Evolutionary conservation across 257 asterid genomes (phyloP).

Genomic region (Phtheirospermum japonicum): DNA sequence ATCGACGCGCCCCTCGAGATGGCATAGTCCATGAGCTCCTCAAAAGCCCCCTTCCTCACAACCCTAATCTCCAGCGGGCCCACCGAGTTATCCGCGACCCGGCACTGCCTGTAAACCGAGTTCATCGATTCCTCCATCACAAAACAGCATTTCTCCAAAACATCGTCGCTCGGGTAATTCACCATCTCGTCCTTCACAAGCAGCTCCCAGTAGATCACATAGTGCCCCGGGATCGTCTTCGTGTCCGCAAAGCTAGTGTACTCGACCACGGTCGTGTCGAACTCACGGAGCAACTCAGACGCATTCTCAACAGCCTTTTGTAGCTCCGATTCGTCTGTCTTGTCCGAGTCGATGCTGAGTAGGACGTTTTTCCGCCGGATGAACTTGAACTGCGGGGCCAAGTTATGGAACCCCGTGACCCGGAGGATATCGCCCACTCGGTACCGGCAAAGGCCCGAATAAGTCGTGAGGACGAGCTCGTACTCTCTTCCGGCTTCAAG

Average conservation of each 20-base stretch:
- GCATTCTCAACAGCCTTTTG: conserved; percentile 40
- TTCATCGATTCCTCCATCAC: conserved; percentile 42
- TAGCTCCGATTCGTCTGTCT: conserved; percentile 42
- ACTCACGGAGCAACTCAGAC: conserved; percentile 15
- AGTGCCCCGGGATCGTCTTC: conserved; percentile 39
- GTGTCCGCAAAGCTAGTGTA: conserved; percentile 41
- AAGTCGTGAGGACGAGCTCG: conserved; percentile 34
- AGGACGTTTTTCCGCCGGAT: conserved; percentile 39
- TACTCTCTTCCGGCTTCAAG: conserved; percentile 34
- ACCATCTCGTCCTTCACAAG: conserved; percentile 13
- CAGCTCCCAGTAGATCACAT: conserved; percentile 42
- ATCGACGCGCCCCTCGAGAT: conserved; percentile 43
- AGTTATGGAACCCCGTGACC: conserved; percentile 41
- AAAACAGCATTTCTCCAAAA: conserved; percentile 36
- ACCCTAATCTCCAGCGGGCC: conserved; percentile 42
- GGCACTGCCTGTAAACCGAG: conserved; percentile 41
- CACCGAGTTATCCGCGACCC: conserved; percentile 43
- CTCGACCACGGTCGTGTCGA: conserved; percentile 27
- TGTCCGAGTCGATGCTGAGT: conserved; percentile 43
- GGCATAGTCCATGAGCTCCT: conserved; percentile 49
- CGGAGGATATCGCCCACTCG: conserved; percentile 44
- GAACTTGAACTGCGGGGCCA: conserved; percentile 43
- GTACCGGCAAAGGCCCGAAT: conserved; percentile 42
- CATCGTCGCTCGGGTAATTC: conserved; percentile 21
- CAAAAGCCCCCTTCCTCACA: conserved; percentile 41